Evolutionary conservation across 2,329 filamentous ascomycete genomes (phyloP), one percentile per base, ranked within the genome.

Genomic region (Botrytis medusae): DNA sequence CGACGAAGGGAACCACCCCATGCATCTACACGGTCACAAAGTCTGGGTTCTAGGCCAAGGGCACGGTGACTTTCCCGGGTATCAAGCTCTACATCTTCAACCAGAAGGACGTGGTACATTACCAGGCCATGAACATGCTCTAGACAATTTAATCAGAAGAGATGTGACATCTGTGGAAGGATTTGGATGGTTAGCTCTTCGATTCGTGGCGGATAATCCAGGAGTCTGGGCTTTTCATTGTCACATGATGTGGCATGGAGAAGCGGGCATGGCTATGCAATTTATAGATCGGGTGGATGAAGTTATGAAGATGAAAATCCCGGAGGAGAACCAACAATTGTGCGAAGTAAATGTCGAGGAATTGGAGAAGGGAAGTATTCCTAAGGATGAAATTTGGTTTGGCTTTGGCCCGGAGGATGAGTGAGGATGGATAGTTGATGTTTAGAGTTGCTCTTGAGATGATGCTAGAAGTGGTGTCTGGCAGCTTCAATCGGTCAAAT

Each of bases 1-100:
- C 62, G 93, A 95, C 77, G 80, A 86, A 74, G 84, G 93, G 60
- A 90, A 89, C 14, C 92, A 94, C 78, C 93, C 90, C 0, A 91
- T 91, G 84, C 90, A 92, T 81, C 82, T 97, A 1, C 94, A 96
- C 83, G 92, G 92, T 0, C 92, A 94, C 81, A 84, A 88, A 76
- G 94, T 94, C 83, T 92, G 93, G 81, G 83, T 89, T 29, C 73
- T 81, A 2, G 80, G 79, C 6, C 79, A 81, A 75, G 94, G 93
- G 78, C 92, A 94, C 83, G 91, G 89, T 77, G 87, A 84, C 74
- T 86, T 85, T 67, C 84, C 84, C 0, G 84, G 84, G 2, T 86
- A 86, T 75, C 79, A 78, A 10, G 75, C 76, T 5, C 75, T 85
- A 0, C 81, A 81, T 9, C 76, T 86, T 4, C 83, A 85, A 73